Conservation (phyloP, 345 rosid genomes). For the Eucalyptus marginata region DNA sequence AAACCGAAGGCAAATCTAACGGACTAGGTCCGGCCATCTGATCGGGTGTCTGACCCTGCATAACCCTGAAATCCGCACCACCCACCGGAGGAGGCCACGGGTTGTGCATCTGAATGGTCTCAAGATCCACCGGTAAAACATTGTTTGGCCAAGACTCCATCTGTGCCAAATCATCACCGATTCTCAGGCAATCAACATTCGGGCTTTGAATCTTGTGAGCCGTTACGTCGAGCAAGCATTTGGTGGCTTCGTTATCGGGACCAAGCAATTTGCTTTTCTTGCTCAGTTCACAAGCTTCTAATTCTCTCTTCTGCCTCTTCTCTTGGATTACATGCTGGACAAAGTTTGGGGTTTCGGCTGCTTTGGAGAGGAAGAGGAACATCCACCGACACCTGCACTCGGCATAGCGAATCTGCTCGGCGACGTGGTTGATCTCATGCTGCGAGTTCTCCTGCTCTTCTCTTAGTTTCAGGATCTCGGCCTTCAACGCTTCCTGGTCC, state of each 20-base stretch:
- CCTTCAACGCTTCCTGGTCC: slow-evolving; percentile 19
- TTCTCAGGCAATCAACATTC: not conserved
- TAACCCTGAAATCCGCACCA: no score
- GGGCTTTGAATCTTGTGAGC: not conserved
- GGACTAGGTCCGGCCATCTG: not conserved
- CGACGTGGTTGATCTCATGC: slow-evolving; percentile 13
- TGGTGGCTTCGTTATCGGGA: not conserved
- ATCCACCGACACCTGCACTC: slow-evolving; percentile 34
- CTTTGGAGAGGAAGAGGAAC: slow-evolving; percentile 32
- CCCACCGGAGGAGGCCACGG: not conserved
- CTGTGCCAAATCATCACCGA: not conserved
- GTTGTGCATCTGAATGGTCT: not conserved
- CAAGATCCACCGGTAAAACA: not conserved
- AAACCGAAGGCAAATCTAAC: not conserved
- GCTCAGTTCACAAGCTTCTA: slow-evolving; percentile 1
- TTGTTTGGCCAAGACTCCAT: not conserved
- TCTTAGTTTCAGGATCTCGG: slow-evolving; percentile 27
- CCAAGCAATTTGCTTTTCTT: slow-evolving; percentile 22
- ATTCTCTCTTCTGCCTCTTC: slow-evolving; percentile 19
- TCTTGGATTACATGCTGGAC: slow-evolving; percentile 16
- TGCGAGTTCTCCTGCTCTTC: slow-evolving; percentile 26
- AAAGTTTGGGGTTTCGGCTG: slow-evolving; percentile 19
- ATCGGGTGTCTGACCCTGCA: not conserved
- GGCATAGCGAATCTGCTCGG: slow-evolving; percentile 18
- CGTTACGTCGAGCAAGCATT: not conserved